Conservation (phyloP, 192 early-diverging fungal species). For the Helicostylum pulchrum region DNA sequence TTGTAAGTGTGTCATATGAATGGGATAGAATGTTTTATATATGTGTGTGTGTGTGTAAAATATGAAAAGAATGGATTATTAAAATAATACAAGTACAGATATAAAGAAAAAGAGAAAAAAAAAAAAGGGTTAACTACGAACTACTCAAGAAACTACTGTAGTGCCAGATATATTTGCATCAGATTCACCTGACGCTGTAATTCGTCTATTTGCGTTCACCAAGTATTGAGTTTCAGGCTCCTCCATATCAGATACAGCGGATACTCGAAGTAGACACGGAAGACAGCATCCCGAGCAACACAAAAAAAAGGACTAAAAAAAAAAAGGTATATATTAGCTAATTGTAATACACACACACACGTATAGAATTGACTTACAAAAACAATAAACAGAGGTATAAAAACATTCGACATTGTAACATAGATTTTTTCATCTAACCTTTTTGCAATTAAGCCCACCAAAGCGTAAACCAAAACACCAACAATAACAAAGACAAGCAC, state of each 20-base stretch:
- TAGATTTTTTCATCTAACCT: conserved; percentile 43
- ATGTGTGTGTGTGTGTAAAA: no score
- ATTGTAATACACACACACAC: neutral
- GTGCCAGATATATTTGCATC: neutral
- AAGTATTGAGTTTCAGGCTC: conserved; percentile 30
- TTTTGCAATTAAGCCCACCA: conserved; percentile 52
- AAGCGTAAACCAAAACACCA: conserved; percentile 46
- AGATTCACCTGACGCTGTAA: conserved; percentile 32
- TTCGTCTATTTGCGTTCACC: conserved; percentile 33
- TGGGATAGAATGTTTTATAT: neutral
- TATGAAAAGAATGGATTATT: neutral
- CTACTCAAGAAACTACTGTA: neutral
- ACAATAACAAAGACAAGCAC: conserved; percentile 46
- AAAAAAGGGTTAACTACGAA: no score
- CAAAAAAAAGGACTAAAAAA: conserved; percentile 38
- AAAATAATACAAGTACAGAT: neutral
- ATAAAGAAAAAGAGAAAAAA: neutral
- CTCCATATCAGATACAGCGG: conserved; percentile 38
- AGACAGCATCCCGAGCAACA: conserved; percentile 61
- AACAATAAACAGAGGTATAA: conserved; percentile 69
- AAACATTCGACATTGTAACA: conserved; percentile 53
- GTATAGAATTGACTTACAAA: conserved; percentile 30
- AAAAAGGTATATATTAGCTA: neutral
- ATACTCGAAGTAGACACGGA: conserved; percentile 49
- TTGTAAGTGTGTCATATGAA: neutral